Evolutionary conservation across 2,329 filamentous ascomycete species (phyloP).

Genomic region (Metarhizium sp.): DNA sequence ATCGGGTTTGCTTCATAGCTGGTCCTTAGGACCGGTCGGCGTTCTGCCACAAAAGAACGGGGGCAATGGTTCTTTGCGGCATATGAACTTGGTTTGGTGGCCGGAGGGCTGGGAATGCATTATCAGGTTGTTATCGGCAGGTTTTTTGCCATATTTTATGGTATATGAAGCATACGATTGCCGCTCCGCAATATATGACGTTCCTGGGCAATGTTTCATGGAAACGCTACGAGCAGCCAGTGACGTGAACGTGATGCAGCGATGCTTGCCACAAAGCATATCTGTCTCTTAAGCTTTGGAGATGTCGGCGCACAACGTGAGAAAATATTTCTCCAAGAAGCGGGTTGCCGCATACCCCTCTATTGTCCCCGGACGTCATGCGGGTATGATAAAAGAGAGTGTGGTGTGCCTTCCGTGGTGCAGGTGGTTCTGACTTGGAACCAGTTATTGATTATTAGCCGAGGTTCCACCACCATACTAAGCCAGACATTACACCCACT

Average conservation of each 20-base stretch:
- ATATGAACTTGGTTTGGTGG: slow-evolving; percentile 19
- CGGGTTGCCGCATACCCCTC: too few relatives aligned
- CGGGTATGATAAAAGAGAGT: not conserved
- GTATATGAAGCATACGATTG: slow-evolving; percentile 4
- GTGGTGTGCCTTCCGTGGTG: slow-evolving; percentile 2
- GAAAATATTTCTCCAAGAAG: too few relatives aligned
- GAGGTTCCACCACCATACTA: slow-evolving; percentile 19
- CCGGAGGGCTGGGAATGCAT: slow-evolving; percentile 20
- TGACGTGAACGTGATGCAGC: not conserved
- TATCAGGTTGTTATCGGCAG: slow-evolving; percentile 15
- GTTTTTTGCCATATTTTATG: slow-evolving; percentile 7
- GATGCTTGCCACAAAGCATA: not conserved
- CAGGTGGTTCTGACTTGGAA: too few relatives aligned
- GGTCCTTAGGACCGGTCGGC: slow-evolving; percentile 16
- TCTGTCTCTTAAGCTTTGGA: not conserved
- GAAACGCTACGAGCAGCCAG: not conserved
- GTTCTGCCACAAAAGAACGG: slow-evolving; percentile 21
- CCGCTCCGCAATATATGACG: not conserved
- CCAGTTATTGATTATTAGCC: slow-evolving; percentile 16
- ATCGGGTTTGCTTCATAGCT: slow-evolving; percentile 10
- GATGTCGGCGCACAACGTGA: not conserved
- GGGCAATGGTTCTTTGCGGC: slow-evolving; percentile 19
- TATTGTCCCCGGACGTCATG: too few relatives aligned
- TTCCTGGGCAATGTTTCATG: too few relatives aligned
- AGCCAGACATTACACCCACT: not conserved